A percentile compares a stretch with the other conserved stretches of the same genome.
phyloP scores from a whole-genome alignment of 306 rosid species.

The Mimosa bimucronata region DNA sequence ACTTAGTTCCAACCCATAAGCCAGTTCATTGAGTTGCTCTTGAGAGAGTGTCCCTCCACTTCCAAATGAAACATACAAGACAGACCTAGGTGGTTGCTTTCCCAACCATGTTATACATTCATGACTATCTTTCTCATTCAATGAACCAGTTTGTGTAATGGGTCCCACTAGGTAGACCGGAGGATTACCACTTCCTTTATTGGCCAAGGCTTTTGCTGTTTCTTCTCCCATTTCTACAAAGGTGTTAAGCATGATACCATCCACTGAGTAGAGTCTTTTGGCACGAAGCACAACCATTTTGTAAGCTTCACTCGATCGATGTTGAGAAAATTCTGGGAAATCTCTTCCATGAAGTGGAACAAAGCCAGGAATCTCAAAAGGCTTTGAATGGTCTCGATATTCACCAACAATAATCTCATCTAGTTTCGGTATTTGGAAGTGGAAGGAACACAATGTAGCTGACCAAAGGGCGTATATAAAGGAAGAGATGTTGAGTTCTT shows the following conservation, averaged over 20 bases:
- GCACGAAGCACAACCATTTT: background rate
- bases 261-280: background rate
- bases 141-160: background rate
- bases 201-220: background rate
- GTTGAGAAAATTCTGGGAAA: background rate
- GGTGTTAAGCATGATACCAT: background rate
- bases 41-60: background rate
- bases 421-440: background rate
- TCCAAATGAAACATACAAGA: background rate
- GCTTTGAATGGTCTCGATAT: background rate
- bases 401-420: background rate
- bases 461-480: background rate
- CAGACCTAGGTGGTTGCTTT: background rate
- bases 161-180: background rate
- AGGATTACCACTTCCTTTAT: background rate
- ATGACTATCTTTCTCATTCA: background rate
- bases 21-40: background rate
- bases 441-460: background rate
- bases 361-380: background rate
- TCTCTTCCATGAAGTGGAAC: background rate
- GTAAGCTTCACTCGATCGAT: slow-evolving; percentile 1
- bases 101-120: background rate
- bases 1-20: background rate
- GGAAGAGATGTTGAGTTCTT: background rate
- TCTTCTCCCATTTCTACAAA: background rate